Evolutionary conservation across 164 flowering plant genomes (phyloP).

Genomic region (Dillenia turbinata): DNA sequence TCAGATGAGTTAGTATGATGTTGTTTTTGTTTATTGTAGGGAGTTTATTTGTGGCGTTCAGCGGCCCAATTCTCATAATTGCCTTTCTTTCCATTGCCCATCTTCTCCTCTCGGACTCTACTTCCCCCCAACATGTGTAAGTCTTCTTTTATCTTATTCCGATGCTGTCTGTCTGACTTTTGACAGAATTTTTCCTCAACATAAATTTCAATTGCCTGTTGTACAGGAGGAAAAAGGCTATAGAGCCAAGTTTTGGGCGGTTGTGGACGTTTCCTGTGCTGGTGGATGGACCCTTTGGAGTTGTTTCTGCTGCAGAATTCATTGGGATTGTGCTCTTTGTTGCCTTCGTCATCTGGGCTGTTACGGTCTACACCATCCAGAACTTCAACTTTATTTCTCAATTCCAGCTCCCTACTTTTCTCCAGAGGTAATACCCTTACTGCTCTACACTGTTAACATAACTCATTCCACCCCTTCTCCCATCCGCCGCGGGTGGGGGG

Average conservation of each 20-base stretch:
- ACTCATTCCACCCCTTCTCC: too few species aligned
- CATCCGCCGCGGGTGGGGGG: too few species aligned
- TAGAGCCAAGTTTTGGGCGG: constrained; percentile 42
- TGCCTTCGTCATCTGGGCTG: constrained; percentile 58
- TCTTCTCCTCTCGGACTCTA: constrained; percentile 1
- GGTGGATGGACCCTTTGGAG: constrained; percentile 88
- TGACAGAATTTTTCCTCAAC: not conserved
- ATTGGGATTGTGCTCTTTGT: constrained; percentile 59
- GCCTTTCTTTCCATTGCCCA: constrained; percentile 46
- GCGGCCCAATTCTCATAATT: constrained; percentile 64
- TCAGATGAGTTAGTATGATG: too few species aligned
- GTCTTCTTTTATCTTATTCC: not conserved
- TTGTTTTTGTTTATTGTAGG: constrained; percentile 40
- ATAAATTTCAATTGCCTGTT: not conserved
- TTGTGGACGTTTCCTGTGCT: constrained; percentile 88
- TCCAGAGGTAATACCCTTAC: constrained; percentile 24
- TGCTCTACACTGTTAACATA: not conserved
- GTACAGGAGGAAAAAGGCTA: constrained; percentile 37
- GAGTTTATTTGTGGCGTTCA: constrained; percentile 47
- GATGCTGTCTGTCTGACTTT: not conserved
- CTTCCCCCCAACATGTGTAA: not conserved
- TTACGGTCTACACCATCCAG: constrained; percentile 30
- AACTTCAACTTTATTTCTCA: constrained; percentile 17
- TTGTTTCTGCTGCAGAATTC: constrained; percentile 82
- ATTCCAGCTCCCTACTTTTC: constrained; percentile 7